Conservation (phyloP, 345 rosid species). For the Rhodomyrtus tomentosa region DNA sequence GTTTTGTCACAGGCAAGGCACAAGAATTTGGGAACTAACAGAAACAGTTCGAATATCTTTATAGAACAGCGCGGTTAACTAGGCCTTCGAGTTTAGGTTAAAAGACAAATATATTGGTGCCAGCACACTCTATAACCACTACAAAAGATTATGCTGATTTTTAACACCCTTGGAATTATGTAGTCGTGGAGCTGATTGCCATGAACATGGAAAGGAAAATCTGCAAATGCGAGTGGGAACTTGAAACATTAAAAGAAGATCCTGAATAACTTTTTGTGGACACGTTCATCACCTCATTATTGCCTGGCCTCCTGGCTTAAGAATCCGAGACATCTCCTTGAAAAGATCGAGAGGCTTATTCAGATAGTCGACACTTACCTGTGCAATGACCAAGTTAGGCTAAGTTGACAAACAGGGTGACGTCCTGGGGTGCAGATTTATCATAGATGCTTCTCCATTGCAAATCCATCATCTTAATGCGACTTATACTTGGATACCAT, state of each 20-base stretch:
- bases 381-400: neutral
- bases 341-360: constrained; percentile 71
- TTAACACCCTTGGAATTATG: neutral
- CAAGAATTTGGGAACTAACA: neutral
- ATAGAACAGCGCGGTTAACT: neutral
- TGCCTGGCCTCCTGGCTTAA: constrained; percentile 79
- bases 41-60: neutral
- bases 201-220: neutral
- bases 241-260: neutral
- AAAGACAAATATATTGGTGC: neutral
- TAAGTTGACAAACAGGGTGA: neutral
- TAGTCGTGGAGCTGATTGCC: neutral
- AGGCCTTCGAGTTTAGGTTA: neutral
- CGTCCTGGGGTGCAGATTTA: neutral
- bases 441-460: neutral
- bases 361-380: constrained; percentile 90
- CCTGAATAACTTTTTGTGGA: neutral
- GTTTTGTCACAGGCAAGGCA: neutral
- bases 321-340: constrained; percentile 69
- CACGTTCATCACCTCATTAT: constrained; percentile 43
- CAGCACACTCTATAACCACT: neutral
- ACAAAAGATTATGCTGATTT: neutral
- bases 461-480: neutral
- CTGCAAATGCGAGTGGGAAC: neutral
- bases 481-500: neutral